These are phyloP conservation scores for Colletotrichum australisinense DNA, from an alignment of 2,329 filamentous ascomycete species.

Conservation along the genomic window DNA sequence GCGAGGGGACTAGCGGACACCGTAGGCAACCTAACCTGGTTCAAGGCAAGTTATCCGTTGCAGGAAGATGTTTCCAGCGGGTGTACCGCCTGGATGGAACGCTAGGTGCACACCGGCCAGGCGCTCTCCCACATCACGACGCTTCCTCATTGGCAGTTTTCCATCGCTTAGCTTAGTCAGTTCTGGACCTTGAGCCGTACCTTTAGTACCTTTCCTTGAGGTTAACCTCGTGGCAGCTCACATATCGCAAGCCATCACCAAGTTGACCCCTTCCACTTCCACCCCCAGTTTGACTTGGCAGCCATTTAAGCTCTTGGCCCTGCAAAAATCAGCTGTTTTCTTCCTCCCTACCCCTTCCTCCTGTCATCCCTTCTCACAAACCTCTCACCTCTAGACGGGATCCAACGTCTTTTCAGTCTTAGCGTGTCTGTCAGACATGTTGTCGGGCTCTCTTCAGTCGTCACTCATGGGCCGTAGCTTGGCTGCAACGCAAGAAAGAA, in stretches of 20 bases:
- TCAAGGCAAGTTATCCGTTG: not conserved
- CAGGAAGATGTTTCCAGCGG: conserved; percentile 12
- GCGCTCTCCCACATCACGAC: conserved; percentile 12
- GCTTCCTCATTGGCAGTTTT: not conserved
- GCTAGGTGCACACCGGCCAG: not conserved
- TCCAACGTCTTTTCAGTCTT: not conserved
- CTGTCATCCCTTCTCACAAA: conserved; percentile 16
- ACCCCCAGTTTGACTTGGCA: conserved; percentile 32
- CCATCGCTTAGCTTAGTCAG: not conserved
- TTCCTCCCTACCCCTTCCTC: not conserved
- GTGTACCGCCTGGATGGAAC: conserved; percentile 22
- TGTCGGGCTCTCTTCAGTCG: not conserved
- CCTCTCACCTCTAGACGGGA: not conserved
- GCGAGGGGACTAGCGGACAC: not conserved
- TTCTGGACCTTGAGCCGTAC: not conserved
- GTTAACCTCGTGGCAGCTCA: not conserved
- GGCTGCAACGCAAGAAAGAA: not conserved
- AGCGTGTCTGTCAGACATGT: not conserved
- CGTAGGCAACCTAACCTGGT: not conserved
- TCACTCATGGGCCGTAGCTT: not conserved
- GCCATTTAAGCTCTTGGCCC: conserved; percentile 29
- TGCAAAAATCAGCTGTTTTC: conserved; percentile 36
- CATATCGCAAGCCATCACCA: not conserved
- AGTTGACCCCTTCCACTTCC: not conserved
- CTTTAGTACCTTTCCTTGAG: not conserved